These are phyloP conservation scores for Triticum aestivum DNA, from an alignment of 176 grass and related monocot species.

Conservation along the genomic window DNA sequence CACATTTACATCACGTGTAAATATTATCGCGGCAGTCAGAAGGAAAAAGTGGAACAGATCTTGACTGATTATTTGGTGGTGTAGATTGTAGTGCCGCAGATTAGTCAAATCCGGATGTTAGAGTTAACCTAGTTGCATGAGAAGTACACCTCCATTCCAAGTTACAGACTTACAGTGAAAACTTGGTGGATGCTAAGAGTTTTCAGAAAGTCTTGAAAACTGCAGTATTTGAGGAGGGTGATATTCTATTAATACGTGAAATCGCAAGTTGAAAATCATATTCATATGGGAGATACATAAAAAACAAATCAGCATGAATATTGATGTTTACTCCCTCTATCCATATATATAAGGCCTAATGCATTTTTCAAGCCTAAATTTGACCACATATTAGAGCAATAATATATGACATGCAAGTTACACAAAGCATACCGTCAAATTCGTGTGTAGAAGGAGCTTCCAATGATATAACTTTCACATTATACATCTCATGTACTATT, in stretches of 20 bases:
- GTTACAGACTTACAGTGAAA: background rate
- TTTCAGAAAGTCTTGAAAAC: background rate
- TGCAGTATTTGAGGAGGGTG: background rate
- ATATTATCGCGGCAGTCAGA: too few species aligned
- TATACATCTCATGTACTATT: too few species aligned
- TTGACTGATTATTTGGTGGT: constrained; percentile 2
- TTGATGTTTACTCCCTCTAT: background rate
- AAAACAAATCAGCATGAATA: background rate
- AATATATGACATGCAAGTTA: too few species aligned
- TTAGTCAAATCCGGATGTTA: background rate
- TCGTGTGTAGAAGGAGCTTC: too few species aligned
- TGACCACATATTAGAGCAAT: too few species aligned
- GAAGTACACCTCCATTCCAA: background rate
- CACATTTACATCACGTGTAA: too few species aligned
- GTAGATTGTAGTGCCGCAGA: background rate
- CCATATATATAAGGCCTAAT: too few species aligned
- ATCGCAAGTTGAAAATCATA: background rate
- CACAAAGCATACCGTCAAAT: too few species aligned
- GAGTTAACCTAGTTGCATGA: background rate
- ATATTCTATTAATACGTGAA: background rate
- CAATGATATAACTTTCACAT: too few species aligned
- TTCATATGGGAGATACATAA: constrained; percentile 7
- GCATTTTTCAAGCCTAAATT: too few species aligned
- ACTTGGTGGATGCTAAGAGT: background rate
- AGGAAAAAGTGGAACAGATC: too few species aligned